Base-by-base conservation (phyloP, 2,329 filamentous ascomycete species). In the Cercospora brassicicola region DNA sequence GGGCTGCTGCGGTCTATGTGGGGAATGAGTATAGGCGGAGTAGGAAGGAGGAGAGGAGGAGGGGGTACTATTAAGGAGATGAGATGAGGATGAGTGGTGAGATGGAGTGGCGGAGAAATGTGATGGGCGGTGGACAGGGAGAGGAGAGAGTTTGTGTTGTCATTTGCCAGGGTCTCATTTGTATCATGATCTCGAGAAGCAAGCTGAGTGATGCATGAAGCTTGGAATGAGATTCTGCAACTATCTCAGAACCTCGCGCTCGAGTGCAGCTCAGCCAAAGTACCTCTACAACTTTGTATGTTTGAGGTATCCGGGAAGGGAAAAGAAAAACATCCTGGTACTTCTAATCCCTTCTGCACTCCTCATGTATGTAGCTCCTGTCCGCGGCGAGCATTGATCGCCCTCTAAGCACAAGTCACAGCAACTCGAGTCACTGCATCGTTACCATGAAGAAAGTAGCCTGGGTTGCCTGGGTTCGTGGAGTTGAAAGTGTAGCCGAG, bases 401-500 rank as follows among this genome's bases (percentile, higher is more conserved):
- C 36, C 10, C 45, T 42, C 20, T 26, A 57, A 28, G 53, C 20
- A 36, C 55, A 59, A 20, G 31, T 36, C 55, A 59, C 30, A 11
- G 55, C 28, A 36, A 59, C 55, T 59, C 30, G 28, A 13, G 55
- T 31, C 28, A 59, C 31, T 23, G 30, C n/a, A 15, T 59, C 55
- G 3, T 15, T 23, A 7, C 55, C 55, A 9, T 59, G 55, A 18
- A 59, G 18, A 30, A 59, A 59, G 55, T 59, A 59, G 55, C 55
- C 55, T 36, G 55, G 55, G 30, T 20, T 18, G 23, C 28, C 55
- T 36, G 55, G 13, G 9, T 36, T 36, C 15, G 28, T 59, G 15
- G 28, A 36, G 11, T 59, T 59, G 55, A 59, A 59, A n/a, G 55
- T 23, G 30, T 59, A 33, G 30, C 55, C 55, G 23, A 59, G 55